phyloP scores from a whole-genome alignment of 1,284 basidiomycete genomes.

The Leccinum griseonigrum region DNA sequence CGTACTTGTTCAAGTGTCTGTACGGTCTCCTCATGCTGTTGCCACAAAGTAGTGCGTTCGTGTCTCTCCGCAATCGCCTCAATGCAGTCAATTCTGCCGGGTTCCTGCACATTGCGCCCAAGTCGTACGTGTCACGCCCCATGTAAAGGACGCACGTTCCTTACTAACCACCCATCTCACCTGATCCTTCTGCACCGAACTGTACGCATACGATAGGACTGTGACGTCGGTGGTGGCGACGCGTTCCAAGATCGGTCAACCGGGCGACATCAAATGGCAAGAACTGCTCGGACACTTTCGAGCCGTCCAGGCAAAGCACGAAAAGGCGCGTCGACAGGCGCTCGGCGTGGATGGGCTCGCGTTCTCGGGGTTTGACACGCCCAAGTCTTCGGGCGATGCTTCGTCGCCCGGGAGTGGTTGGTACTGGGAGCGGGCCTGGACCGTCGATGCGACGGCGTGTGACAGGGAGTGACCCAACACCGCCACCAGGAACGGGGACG shows the following conservation, averaged over 20 bases:
- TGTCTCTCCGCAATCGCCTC: slow-evolving; percentile 90
- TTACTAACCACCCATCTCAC: not conserved
- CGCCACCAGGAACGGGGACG: slow-evolving; percentile 11
- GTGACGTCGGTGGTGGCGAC: slow-evolving; percentile 34
- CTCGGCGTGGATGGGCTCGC: slow-evolving; percentile 40
- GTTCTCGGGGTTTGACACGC: slow-evolving; percentile 25
- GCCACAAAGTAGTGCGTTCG: slow-evolving; percentile 96
- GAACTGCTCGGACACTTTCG: slow-evolving; percentile 88
- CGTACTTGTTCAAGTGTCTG: slow-evolving; percentile 95
- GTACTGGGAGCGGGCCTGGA: slow-evolving; percentile 17
- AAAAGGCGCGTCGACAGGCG: slow-evolving; percentile 77
- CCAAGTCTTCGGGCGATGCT: slow-evolving; percentile 23
- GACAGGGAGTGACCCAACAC: slow-evolving; percentile 43
- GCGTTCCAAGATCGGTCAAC: slow-evolving; percentile 67
- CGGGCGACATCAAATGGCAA: slow-evolving; percentile 93
- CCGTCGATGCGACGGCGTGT: slow-evolving; percentile 56
- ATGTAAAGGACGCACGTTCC: not conserved
- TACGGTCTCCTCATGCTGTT: slow-evolving; percentile 98
- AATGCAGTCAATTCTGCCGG: slow-evolving; percentile 95
- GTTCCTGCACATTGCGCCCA: slow-evolving; percentile 85
- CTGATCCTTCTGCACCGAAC: not conserved
- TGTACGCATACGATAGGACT: slow-evolving; percentile 16
- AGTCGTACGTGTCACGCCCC: slow-evolving; percentile 51
- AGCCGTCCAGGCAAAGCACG: slow-evolving; percentile 79
- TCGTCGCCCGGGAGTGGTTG: slow-evolving; percentile 23